phyloP scores from a whole-genome alignment of 345 rosid genomes.

The Arabis hirsuta region DNA sequence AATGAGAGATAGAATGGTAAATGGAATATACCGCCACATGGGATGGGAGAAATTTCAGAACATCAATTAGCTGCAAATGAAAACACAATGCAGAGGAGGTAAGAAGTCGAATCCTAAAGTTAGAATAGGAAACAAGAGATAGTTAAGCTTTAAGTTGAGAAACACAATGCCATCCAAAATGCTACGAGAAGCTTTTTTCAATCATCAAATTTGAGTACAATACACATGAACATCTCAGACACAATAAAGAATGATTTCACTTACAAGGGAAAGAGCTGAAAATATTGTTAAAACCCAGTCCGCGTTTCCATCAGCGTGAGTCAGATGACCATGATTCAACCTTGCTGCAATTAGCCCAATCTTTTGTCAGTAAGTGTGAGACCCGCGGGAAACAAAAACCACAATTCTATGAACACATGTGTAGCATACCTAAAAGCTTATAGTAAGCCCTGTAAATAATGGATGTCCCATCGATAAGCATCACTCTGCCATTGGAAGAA shows the following conservation, averaged over 20 bases:
- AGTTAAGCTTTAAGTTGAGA: constrained; percentile 11
- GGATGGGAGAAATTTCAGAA: constrained; percentile 81
- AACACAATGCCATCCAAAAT: constrained; percentile 17
- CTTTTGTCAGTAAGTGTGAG: constrained; percentile 19
- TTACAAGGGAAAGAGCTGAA: constrained; percentile 87
- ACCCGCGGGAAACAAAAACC: not conserved
- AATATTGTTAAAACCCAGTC: constrained; percentile 97
- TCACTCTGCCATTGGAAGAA: constrained; percentile 67
- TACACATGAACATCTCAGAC: not conserved
- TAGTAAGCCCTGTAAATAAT: constrained; percentile 91
- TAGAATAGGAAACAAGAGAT: constrained; percentile 11
- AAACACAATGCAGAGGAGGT: constrained; percentile 2
- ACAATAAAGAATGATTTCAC: constrained; percentile 36
- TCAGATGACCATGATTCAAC: constrained; percentile 85
- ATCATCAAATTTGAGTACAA: not conserved
- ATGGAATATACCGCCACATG: constrained; percentile 77
- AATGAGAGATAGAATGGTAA: constrained; percentile 27
- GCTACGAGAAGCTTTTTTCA: constrained; percentile 19
- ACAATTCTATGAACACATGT: constrained; percentile 8
- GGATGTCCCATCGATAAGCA: constrained; percentile 97
- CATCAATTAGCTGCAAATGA: constrained; percentile 82
- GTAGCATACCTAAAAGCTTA: constrained; percentile 82
- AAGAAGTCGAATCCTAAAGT: constrained; percentile 24
- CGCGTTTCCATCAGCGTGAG: constrained; percentile 94
- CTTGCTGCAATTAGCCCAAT: constrained; percentile 57